These are phyloP conservation scores for Puccinia novopanici DNA, from an alignment of 1,284 basidiomycete species.

Conservation along the genomic window DNA sequence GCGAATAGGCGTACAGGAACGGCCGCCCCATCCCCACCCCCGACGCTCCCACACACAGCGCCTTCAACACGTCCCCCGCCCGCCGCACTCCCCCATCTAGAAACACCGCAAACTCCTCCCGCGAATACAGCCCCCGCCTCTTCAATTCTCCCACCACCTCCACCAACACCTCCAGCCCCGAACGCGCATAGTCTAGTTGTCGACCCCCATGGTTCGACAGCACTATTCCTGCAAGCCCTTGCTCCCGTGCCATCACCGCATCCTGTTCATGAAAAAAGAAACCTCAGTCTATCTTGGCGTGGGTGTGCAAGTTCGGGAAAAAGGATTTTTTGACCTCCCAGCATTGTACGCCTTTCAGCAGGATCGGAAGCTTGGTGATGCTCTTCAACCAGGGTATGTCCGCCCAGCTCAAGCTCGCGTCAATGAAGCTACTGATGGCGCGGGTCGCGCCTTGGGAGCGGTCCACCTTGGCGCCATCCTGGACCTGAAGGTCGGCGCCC, in stretches of 20 bases:
- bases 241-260: slow-evolving; percentile 81
- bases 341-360: slow-evolving; percentile 88
- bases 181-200: slow-evolving; percentile 86
- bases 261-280: slow-evolving; percentile 63
- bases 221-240: slow-evolving; percentile 78
- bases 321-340: slow-evolving; percentile 69
- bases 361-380: slow-evolving; percentile 87
- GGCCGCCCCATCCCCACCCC: slow-evolving; percentile 79
- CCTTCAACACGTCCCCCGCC: slow-evolving; percentile 82
- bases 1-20: slow-evolving; percentile 75
- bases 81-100: slow-evolving; percentile 85
- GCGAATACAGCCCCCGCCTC: slow-evolving; percentile 65
- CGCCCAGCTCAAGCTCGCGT: slow-evolving; percentile 81
- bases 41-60: slow-evolving; percentile 84
- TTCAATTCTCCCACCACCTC: slow-evolving; percentile 79
- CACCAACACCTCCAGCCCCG: slow-evolving; percentile 83
- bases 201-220: slow-evolving; percentile 74
- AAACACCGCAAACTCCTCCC: slow-evolving; percentile 76
- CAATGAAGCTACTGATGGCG: slow-evolving; percentile 95
- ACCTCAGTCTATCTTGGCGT: too few relatives aligned
- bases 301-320: background rate
- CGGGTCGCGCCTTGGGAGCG: slow-evolving; percentile 86
- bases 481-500: slow-evolving; percentile 23
- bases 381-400: slow-evolving; percentile 84
- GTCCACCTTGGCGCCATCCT: slow-evolving; percentile 63